Base-by-base conservation (phyloP, 768 basidiomycete genomes). In the Coprinopsis cinerea region DNA sequence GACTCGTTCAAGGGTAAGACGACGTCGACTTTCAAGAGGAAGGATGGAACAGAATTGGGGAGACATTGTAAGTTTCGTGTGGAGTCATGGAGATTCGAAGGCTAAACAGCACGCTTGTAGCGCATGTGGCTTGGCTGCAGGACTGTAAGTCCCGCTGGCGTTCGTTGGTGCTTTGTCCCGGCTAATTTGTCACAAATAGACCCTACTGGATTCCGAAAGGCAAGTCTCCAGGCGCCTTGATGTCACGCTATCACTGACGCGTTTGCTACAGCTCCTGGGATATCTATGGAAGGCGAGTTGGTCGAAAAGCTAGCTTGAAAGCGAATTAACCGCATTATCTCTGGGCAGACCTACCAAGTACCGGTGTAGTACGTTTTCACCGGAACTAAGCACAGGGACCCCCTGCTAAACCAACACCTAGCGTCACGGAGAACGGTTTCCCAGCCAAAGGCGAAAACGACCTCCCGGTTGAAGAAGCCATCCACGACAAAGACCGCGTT, bases 401-500 rank as follows among this genome's bases (percentile, higher is more conserved):
- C 43, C 17, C 44, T 48, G 10, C 17, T 27, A 18, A 27, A 7
- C 17, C 23, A 32, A 14, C 40, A n/a, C n/a, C n/a, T n/a, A 82
- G 80, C 56, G 76, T 85, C 17, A 85, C 82, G 1, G 82, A 87
- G 64, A 86, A 85, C 60, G 81, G 83, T 0, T 84, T 83, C 56
- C 71, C 81, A 1, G 77, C 82, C 41, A 82, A 80, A 61, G 73
- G 77, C 53, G 83, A 85, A 59, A 69, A 67, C 57, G 59, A 51
- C 23, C 66, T 73, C 55, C 61, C 78, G 1, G 55, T 73, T 13
- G 70, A 71, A 48, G 66, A 77, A 44, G 80, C 78, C 9, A 51
- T 80, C 30, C 67, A 79, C 30, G 83, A 85, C 59, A 58, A 58
- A 3, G 82, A 81, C 59, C 79, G 83, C 22, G 75, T 84, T 42